Evolutionary conservation across 169 alveolate species (phyloP), one percentile per base, ranked within the genome.

Genomic region (Cyclospora cayetanensis): DNA sequence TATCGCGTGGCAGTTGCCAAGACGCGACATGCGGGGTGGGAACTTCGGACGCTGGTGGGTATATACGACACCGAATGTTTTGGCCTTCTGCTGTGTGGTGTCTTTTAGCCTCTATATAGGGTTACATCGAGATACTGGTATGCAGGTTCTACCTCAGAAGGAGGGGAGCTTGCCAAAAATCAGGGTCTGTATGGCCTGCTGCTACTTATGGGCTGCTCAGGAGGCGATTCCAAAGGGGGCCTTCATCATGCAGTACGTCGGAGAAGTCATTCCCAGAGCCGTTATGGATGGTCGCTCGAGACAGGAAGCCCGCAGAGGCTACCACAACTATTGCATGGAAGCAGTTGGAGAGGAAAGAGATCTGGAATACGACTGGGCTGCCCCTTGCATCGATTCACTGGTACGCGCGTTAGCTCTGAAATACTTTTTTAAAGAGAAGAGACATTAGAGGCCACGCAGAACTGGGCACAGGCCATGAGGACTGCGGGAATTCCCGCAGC

Each of bases 181-280:
- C n/a, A n/a, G n/a, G n/a, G n/a, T n/a, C n/a, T n/a, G n/a, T n/a
- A n/a, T n/a, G n/a, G n/a, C n/a, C n/a, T n/a, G n/a, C n/a, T n/a
- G n/a, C n/a, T n/a, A n/a, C n/a, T n/a, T n/a, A n/a, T n/a, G 4
- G 27, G 34, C 11, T 22, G 41, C 2, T 11, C 90, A 89, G 90
- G 95, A 92, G 42, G 86, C 91, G 42, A 95, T 95, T 18, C 92
- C 96, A 39, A 93, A 90, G 20, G 97, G 96, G 46, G 94, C 97
- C 1, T 95, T 94, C 91, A 94, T 97, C 60, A 95, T 97, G 96
- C 98, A 97, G 93, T 97, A 97, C 88, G 96, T 96, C 31, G 98
- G 98, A 1, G 98, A 97, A 91, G 91, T 96, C 2, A 94, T 96
- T 60, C 94, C 93, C 90, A 92, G 94, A 90, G 96, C 94, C 83